Evolutionary conservation across 164 flowering plant genomes (phyloP).

Genomic region (Magnolia kwangsiensis): DNA sequence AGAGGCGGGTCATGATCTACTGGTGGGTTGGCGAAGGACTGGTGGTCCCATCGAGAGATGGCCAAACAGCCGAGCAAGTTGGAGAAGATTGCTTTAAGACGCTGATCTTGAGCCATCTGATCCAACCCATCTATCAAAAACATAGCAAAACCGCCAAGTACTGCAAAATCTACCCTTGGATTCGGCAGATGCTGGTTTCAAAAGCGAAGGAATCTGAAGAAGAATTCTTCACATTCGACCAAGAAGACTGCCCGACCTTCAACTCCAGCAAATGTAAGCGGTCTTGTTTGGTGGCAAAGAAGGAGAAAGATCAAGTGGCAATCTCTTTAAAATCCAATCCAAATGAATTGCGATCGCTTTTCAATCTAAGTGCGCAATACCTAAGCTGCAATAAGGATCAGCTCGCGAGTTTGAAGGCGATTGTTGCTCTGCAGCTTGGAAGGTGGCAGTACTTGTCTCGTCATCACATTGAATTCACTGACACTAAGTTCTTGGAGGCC

Average conservation of each 20-base stretch:
- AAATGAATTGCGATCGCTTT: constrained; percentile 4
- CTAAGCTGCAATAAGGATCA: constrained; percentile 10
- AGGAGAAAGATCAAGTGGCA: neutral
- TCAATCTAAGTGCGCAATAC: constrained; percentile 24
- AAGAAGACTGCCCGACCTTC: neutral
- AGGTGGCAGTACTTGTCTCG: constrained; percentile 25
- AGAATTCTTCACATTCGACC: neutral
- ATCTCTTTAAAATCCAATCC: neutral
- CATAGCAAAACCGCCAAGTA: neutral
- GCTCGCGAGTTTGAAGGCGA: constrained; percentile 17
- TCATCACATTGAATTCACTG: constrained; percentile 35
- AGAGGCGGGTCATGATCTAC: constrained; percentile 29
- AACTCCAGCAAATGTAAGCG: neutral
- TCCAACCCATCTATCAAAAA: constrained; percentile 22
- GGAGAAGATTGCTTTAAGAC: constrained; percentile 11
- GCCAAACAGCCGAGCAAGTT: constrained; percentile 12
- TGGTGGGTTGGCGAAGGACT: constrained; percentile 49
- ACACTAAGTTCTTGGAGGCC: constrained; percentile 13
- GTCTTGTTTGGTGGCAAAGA: neutral
- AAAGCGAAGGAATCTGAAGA: constrained; percentile 9
- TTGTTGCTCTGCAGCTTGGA: constrained; percentile 34
- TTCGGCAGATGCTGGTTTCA: constrained; percentile 16
- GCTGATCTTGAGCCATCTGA: constrained; percentile 13
- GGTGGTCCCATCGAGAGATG: neutral
- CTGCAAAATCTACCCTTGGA: constrained; percentile 25